phyloP scores from a whole-genome alignment of 495 filamentous ascomycete species.

The Podospora sp. region DNA sequence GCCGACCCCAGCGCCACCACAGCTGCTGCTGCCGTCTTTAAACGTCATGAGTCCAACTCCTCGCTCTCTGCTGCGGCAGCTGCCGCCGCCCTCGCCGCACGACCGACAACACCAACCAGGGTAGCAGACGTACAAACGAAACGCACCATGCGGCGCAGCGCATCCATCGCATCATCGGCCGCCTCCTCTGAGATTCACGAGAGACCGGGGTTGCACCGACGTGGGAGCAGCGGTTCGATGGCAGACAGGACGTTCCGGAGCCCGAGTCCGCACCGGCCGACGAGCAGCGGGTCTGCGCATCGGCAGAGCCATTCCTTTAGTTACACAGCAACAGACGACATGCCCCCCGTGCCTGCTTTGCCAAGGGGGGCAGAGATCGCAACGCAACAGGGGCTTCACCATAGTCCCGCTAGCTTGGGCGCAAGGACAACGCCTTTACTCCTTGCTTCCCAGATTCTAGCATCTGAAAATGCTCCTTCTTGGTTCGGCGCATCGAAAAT shows the following conservation, averaged over 20 bases:
- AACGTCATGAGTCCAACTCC: conserved; percentile 60
- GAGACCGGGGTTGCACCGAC: conserved; percentile 58
- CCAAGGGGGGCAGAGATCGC: conserved; percentile 49
- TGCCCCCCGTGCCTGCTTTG: conserved; percentile 75
- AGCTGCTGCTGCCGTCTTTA: conserved; percentile 80
- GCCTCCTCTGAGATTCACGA: conserved; percentile 43
- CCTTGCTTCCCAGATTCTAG: conserved; percentile 49
- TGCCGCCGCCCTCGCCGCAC: conserved; percentile 76
- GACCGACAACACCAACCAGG: conserved; percentile 71
- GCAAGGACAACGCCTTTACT: conserved; percentile 42
- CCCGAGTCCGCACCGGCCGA: conserved; percentile 61
- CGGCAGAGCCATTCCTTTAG: conserved; percentile 25
- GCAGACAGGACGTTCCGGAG: conserved; percentile 77
- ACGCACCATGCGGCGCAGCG: conserved; percentile 72
- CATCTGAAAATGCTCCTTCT: conserved; percentile 35
- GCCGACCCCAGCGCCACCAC: conserved; percentile 71
- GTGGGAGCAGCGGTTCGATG: conserved; percentile 79
- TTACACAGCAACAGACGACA: conserved; percentile 39
- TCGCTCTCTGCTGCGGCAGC: conserved; percentile 82
- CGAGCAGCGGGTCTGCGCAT: conserved; percentile 46
- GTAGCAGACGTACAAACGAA: conserved; percentile 85
- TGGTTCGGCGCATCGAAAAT: conserved; percentile 47
- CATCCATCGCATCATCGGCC: conserved; percentile 69
- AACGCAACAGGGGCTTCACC: conserved; percentile 22
- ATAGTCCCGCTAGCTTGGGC: conserved; percentile 34